A percentile compares a stretch with the other conserved stretches of the same genome.
These are phyloP conservation scores for Theobroma cacao DNA, from an alignment of 345 rosid genomes.

Conservation along the genomic window DNA sequence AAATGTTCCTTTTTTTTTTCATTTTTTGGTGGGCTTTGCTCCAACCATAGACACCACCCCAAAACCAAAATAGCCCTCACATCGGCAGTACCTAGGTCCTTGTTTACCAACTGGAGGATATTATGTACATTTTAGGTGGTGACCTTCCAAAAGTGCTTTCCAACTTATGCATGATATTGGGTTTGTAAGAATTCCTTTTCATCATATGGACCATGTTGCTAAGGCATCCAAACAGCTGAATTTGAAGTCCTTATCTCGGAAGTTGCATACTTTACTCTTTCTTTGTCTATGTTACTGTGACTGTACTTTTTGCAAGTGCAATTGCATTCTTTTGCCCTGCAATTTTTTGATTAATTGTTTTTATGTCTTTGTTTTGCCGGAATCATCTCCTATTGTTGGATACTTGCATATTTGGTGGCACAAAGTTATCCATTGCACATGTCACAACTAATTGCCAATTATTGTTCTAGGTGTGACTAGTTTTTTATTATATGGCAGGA, in stretches of 20 bases:
- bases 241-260: not conserved
- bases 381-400: not conserved
- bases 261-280: not conserved
- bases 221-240: not conserved
- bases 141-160: not conserved
- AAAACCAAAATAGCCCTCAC: not conserved
- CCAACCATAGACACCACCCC: not conserved
- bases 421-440: not conserved
- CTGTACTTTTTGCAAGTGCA: not conserved
- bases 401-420: not conserved
- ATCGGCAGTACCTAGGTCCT: not conserved
- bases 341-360: not conserved
- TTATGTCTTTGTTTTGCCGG: not conserved
- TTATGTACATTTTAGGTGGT: not conserved
- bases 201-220: not conserved
- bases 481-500: conserved; percentile 49
- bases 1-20: not conserved
- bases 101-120: not conserved
- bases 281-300: not conserved
- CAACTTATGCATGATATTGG: not conserved
- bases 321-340: not conserved
- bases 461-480: not conserved
- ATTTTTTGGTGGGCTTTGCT: not conserved
- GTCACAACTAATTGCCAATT: not conserved
- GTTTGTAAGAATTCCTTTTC: not conserved